Evolutionary conservation across 208 protist genomes (phyloP), one percentile per base, ranked within the genome.

Genomic region (Acanthamoeba culbertsoni): DNA sequence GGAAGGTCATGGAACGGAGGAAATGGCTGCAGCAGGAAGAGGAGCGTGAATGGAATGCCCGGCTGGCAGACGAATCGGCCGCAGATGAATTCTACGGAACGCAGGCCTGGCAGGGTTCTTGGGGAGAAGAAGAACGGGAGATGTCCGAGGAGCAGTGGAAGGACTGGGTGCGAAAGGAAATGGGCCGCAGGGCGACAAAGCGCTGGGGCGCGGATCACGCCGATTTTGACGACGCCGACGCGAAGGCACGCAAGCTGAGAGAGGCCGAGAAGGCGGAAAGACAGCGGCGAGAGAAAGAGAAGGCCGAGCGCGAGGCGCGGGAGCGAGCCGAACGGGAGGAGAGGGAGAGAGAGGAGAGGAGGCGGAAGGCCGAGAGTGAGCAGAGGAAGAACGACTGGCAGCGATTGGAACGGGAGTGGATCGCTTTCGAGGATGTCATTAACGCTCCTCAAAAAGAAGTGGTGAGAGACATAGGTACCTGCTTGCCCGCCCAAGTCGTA

Each of bases 1-100:
- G 71, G 71, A 82, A 82, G 71, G 71, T 53, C n/a, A 82, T 46
- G 71, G 71, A 82, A 40, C 37, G 71, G 16, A 82, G 53, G 42
- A 82, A 82, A 43, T 82, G 71, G 71, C 71, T 35, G 18, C 71
- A 43, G 33, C 42, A 82, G 43, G 42, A 82, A 28, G 71, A 82
- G 43, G 71, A 82, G 71, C 71, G 20, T 18, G 71, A 46, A 5
- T 82, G 71, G 71, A 53, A 23, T 43, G 71, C 23, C n/a, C 14
- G 71, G 2, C 71, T 82, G 18, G 42, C 42, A 2, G 71, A 82
- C 26, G 71, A 82, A 43, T 71, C 43, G 5, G 71, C 43, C 43
- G 37, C 42, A 16, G 37, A 82, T 16, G 31, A 37, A 5, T 35
- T 26, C 43, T 16, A 31, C 2, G n/a, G 37, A 23, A 8, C 63